Base-by-base conservation (phyloP, 2,329 filamentous ascomycete species). In the Pseudogymnoascus sp. region DNA sequence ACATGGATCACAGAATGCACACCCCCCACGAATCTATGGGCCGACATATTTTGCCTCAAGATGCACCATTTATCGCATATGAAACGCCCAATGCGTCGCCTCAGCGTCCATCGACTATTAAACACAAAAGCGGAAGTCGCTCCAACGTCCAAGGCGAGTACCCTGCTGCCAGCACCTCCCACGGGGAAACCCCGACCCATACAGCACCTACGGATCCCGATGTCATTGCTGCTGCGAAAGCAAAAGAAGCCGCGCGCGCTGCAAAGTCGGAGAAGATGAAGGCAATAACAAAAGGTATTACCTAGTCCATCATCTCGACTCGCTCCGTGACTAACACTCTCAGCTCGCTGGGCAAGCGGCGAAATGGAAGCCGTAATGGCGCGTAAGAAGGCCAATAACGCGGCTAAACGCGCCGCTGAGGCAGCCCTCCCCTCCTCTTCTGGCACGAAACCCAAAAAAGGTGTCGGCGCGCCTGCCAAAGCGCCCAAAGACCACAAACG, bases 301-400 rank as follows among this genome's bases (percentile, higher is more conserved):
- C 19, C 33, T 6, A 37, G 14, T 4, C 31, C 14, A 40, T 40
- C 7, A 16, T 24, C 29, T 21, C 31, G 14, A 13, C 6, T 31
- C 29, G 10, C 10, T 4, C n/a, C 7, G 1, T 7, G 19, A 29
- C 59, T 61, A 61, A 61, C 59, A 61, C 35, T 11, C 6, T 40
- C 47, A 63, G 61, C 80, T 65, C 81, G 83, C 64, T 86, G 83
- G 83, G 80, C 81, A 56, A 83, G 82, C 31, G 83, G 83, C 16
- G 82, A 82, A 61, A 86, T 86, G 83, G 78, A 79, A 10, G 78
- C 77, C 13, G 83, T 83, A n/a, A 83, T 85, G 60, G 80, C 82
- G 66, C 85, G 85, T 70, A 79, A 82, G 61, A 84, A 84, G 68
- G 82, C 81, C 2, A 86, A 83, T 0, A 78, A 86, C 6, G 83